Evolutionary conservation across 768 basidiomycete genomes (phyloP).

Genomic region (Termitomyces bulborhizus): DNA sequence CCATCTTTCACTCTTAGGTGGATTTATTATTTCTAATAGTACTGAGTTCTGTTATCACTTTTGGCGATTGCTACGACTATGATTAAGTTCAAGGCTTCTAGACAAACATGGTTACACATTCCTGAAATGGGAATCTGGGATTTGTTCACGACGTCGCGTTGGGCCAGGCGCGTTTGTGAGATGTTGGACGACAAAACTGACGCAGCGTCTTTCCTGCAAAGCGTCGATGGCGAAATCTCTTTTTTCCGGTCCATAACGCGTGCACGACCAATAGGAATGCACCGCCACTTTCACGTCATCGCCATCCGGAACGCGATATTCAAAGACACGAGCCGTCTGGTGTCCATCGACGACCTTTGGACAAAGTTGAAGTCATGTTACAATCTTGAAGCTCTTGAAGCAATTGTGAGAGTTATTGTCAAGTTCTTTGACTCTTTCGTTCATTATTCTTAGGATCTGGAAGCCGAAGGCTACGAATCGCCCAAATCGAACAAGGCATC

Average conservation of each 20-base stretch:
- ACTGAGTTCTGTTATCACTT: too few relatives aligned
- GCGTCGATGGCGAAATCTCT: constrained; percentile 76
- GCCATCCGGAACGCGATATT: constrained; percentile 66
- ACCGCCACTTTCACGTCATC: constrained; percentile 78
- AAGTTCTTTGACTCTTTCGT: constrained; percentile 4
- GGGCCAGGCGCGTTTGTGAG: constrained; percentile 1
- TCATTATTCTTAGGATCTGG: constrained; percentile 29
- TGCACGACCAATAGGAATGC: constrained; percentile 75
- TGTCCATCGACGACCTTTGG: constrained; percentile 67
- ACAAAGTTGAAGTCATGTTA: constrained; percentile 66
- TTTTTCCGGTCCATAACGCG: constrained; percentile 82
- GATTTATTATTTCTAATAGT: background rate
- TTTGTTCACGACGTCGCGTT: background rate
- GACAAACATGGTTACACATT: constrained; percentile 5
- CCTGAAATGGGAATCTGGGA: constrained; percentile 6
- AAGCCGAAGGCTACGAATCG: constrained; percentile 38
- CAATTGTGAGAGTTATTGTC: constrained; percentile 41
- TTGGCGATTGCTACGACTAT: too few relatives aligned
- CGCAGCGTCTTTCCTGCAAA: constrained; percentile 47
- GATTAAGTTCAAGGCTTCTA: background rate
- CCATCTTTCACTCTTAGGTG: background rate
- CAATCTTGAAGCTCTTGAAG: constrained; percentile 70
- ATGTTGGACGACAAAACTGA: constrained; percentile 18
- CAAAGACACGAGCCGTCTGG: constrained; percentile 58
- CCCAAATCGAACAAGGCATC: constrained; percentile 34